Evolutionary conservation across 2,329 filamentous ascomycete species (phyloP), one percentile per base, ranked within the genome.

Genomic region (Aspergillus carbonarius): DNA sequence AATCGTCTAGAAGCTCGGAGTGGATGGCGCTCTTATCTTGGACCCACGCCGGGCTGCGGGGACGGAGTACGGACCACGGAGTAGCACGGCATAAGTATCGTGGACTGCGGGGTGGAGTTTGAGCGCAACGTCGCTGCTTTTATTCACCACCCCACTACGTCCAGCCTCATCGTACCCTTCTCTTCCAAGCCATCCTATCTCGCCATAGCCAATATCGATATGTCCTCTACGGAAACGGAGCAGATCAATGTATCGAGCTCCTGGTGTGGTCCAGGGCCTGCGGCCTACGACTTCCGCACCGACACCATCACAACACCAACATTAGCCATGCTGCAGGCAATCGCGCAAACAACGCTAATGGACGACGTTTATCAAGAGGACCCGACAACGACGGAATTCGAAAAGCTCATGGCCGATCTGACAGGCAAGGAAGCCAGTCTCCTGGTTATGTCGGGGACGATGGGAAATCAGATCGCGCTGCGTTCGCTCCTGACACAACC

Each of bases 311-410:
- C 57, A 1, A 55, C 46, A 1, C 65, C 65, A 4, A 64, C 61
- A 0, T 20, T 59, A 15, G 23, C 49, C 2, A 69, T 69, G 66
- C 58, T 67, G n/a, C 48, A 65, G 2, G 62, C 60, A 2, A 63
- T 68, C 37, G 44, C 56, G 9, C 52, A 49, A 5, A 54, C 63
- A 8, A 61, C 56, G 8, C 56, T 68, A 8, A 55, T 59, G 4
- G 66, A 68, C 54, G 66, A 67, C 30, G 66, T 66, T 15, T 62
- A 61, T 17, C 39, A 57, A 17, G 61, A 65, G 44, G 66, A 68
- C 47, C 27, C 51, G 1, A 61, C 61, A 1, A 68, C 66, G 1
- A 57, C 35, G 13, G 44, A 53, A 3, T 60, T 68, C 17, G 53
- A 67, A 49, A 32, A 58, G 5, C 50, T 57, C 35, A 58, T 69